These are phyloP conservation scores for Candolleomyces eurysporus DNA, from an alignment of 768 basidiomycete genomes.

Conservation along the genomic window DNA sequence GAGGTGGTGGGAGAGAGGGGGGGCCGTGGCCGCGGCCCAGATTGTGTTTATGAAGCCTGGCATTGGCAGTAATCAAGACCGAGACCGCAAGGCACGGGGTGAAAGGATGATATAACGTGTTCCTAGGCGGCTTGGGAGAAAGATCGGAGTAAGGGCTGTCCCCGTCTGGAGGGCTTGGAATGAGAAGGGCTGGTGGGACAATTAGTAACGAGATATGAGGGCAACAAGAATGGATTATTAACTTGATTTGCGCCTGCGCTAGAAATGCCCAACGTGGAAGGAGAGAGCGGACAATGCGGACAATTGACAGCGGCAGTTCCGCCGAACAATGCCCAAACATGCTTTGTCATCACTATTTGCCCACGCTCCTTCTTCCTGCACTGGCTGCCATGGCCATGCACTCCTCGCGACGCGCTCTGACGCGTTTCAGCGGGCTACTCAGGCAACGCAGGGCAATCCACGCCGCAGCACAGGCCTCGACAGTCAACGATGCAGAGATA, in stretches of 20 bases:
- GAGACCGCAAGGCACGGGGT: slow-evolving; percentile 6
- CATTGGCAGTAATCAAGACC: slow-evolving; percentile 3
- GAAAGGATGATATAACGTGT: slow-evolving; percentile 3
- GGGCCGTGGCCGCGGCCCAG: slow-evolving; percentile 3
- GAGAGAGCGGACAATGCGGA: too few species aligned
- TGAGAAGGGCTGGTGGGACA: too few species aligned
- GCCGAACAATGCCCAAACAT: too few species aligned
- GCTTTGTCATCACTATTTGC: background rate
- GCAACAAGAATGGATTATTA: too few species aligned
- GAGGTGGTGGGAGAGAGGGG: slow-evolving; percentile 9
- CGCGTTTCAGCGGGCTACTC: background rate
- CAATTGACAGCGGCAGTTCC: too few species aligned
- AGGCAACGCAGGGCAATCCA: background rate
- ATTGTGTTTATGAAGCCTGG: slow-evolving; percentile 5
- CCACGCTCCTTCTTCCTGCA: background rate
- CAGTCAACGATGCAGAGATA: slow-evolving; percentile 79
- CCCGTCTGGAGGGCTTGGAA: too few species aligned
- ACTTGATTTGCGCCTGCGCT: too few species aligned
- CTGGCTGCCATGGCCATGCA: background rate
- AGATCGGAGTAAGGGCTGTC: slow-evolving; percentile 3
- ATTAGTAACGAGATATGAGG: too few species aligned
- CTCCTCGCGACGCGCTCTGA: background rate
- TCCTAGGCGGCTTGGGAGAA: background rate
- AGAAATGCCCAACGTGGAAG: too few species aligned
- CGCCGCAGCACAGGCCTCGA: slow-evolving; percentile 12